Base-by-base conservation (phyloP, 345 rosid species). In the Brassica carinata region DNA sequence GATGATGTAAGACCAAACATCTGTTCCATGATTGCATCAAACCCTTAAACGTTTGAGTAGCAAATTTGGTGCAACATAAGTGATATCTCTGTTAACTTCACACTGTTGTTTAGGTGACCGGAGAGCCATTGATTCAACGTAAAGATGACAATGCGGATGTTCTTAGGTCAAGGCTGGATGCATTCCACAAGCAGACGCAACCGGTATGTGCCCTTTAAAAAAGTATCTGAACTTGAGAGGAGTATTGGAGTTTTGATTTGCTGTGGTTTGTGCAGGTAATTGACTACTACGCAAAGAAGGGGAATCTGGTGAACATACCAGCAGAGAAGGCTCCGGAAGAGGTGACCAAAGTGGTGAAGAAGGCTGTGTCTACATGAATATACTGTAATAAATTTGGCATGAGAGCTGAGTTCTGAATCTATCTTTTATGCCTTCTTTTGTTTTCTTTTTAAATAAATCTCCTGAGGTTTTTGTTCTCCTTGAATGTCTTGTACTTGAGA, bases 81-180 rank as follows among this genome's bases (percentile, higher is more conserved):
- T 68, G 67, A 80, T 69, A 3, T 75, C 7, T 79, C 33, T 77
- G 70, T 69, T 73, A 23, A 51, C 71, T 72, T 70, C 18, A 17
- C 38, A 17, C 38, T 77, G 67, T 71, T 75, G 76, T 18, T 61
- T 77, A 95, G 99, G 91, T 89, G 18, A 95, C 96, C 7, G 96
- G 98, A 78, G 98, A 93, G 69, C 91, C 94, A 55, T 82, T 91
- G 87, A 90, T 95, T 80, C 98, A 93, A 75, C 96, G 97, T 40
- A 91, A 91, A 84, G 99, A 95, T 71, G 99, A 95, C 77, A 91
- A 91, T 58, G 94, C 90, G 0, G 94, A 91, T 74, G 96, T 95
- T 70, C 93, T 95, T n/a, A 93, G 77, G 81, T 91, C 96, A 38
- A 89, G 98, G 84, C 94, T 95, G 63, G 93, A 90, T 75, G 89